Evolutionary conservation across 257 asterid genomes (phyloP), one percentile per base, ranked within the genome.

Genomic region (Solanum gracilifrons): DNA sequence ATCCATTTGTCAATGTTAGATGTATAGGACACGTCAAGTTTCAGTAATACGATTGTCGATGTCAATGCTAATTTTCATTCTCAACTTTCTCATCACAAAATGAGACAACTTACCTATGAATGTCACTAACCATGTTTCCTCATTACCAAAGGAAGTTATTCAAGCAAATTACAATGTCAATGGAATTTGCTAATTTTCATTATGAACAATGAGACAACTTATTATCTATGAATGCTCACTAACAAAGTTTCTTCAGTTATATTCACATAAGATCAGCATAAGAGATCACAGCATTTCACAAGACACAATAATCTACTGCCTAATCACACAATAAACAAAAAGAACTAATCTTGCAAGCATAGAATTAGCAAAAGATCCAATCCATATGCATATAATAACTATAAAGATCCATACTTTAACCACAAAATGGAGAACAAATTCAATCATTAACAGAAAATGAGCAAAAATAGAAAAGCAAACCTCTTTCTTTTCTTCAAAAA

Each of bases 401-500:
- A 27, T 1, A 15, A 80, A 9, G 68, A 43, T 46, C 27, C 41
- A 27, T 1, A 0, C 41, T 16, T 46, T 25, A 27, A 27, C 5
- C 39, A 80, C 6, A 27, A 41, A 46, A 25, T 46, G 29, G 20
- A 80, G 39, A 41, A 25, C 6, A 27, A 0, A 77, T 41, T 15
- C 64, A 15, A 41, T 35, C 9, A 25, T 25, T 77, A 77, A 13
- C n/a, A 0, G 31, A 83, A 71, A 51, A 48, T 16, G 69, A 33
- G 18, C 21, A 33, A 36, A 48, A 15, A 55, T 9, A n/a, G 0
- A 3, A 11, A 83, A 48, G 0, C 84, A 25, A 83, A 84, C 86
- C 87, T 83, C 87, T 82, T 87, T 87, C 13, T 87, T 85, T 5
- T 60, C 80, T 29, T 82, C 89, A 51, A 82, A 41, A 80, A 87